These are phyloP conservation scores for Cyanodermella asteris DNA, from an alignment of 2,329 filamentous ascomycete species.

Conservation along the genomic window DNA sequence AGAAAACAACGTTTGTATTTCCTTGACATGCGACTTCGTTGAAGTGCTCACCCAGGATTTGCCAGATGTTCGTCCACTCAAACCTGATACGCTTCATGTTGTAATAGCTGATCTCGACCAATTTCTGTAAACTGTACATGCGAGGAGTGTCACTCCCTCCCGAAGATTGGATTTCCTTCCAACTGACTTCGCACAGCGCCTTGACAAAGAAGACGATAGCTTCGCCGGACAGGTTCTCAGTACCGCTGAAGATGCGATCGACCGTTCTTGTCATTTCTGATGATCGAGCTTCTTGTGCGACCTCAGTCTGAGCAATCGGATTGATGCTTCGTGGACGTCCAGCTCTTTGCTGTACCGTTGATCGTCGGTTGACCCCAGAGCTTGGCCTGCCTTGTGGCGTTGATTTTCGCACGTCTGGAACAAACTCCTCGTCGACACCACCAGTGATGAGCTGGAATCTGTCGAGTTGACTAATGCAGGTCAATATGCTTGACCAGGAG, in stretches of 20 bases:
- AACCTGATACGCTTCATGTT: constrained; percentile 98
- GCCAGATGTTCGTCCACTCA: constrained; percentile 97
- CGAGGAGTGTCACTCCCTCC: constrained; percentile 87
- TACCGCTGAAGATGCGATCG: constrained; percentile 92
- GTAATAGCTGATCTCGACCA: constrained; percentile 98
- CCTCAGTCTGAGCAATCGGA: constrained; percentile 47
- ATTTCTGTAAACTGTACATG: constrained; percentile 91
- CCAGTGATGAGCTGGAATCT: constrained; percentile 85
- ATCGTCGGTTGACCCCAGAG: constrained; percentile 39
- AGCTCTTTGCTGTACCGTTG: constrained; percentile 27
- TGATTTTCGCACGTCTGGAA: constrained; percentile 78
- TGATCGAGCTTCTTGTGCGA: constrained; percentile 78
- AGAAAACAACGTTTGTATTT: constrained; percentile 93
- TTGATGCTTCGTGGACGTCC: constrained; percentile 27
- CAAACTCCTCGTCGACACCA: constrained; percentile 75
- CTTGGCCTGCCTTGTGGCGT: constrained; percentile 38
- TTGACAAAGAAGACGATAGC: constrained; percentile 90
- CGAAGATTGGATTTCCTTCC: constrained; percentile 96
- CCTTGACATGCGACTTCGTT: constrained; percentile 91
- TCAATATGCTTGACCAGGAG: constrained; percentile 89
- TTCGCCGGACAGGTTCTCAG: constrained; percentile 75
- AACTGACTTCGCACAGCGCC: constrained; percentile 84
- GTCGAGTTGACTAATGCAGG: constrained; percentile 89
- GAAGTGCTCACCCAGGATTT: constrained; percentile 93
- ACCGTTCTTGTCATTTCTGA: constrained; percentile 84